These are phyloP conservation scores for Trichoderma hamatum DNA, from an alignment of 2,329 filamentous ascomycete genomes.

Conservation along the genomic window DNA sequence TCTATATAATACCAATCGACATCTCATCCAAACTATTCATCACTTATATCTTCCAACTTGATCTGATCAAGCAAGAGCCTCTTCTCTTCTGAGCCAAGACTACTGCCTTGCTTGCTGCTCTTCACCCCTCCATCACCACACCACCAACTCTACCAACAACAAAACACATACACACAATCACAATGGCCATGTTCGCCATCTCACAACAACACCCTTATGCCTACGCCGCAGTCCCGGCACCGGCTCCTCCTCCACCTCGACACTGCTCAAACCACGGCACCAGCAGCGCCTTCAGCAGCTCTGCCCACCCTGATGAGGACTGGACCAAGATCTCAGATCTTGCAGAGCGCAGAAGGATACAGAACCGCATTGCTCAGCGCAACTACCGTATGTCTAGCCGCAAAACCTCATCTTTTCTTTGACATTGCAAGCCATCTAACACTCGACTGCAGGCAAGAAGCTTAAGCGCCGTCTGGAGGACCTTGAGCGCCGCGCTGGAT, in stretches of 20 bases:
- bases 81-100: constrained; percentile 13
- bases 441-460: constrained; percentile 71
- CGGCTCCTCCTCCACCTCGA: constrained; percentile 51
- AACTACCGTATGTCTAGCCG: constrained; percentile 77
- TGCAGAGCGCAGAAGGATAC: constrained; percentile 88
- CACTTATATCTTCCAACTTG: not conserved
- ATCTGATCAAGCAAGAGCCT: not conserved
- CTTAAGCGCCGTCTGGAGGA: constrained; percentile 87
- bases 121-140: constrained; percentile 20
- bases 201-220: constrained; percentile 41
- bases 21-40: constrained; percentile 18
- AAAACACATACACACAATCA: constrained; percentile 22
- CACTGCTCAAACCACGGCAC: constrained; percentile 75
- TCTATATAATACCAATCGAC: constrained; percentile 24
- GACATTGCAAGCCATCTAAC: constrained; percentile 15
- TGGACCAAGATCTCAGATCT: constrained; percentile 99
- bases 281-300: constrained; percentile 92
- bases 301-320: constrained; percentile 94
- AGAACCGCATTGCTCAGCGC: constrained; percentile 96
- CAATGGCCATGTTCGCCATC: constrained; percentile 44
- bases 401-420: not conserved
- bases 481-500: constrained; percentile 75
- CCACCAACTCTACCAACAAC: constrained; percentile 12
- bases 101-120: constrained; percentile 11
- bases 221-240: constrained; percentile 35